Percentiles rank a stretch among this genome's conserved stretches.
Conservation (phyloP, 768 basidiomycete species). For the Tephrocybe sp. region DNA sequence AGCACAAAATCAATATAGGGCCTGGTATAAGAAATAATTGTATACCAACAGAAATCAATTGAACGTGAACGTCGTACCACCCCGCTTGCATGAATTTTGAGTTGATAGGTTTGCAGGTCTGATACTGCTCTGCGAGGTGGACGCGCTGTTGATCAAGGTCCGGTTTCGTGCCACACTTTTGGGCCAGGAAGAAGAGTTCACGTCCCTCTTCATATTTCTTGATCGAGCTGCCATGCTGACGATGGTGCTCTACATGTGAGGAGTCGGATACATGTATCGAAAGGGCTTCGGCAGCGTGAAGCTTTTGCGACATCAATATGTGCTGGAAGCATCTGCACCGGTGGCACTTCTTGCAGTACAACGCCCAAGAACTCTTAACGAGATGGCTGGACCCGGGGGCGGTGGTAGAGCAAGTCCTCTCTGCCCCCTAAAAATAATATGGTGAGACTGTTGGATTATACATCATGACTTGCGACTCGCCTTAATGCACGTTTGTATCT, state of each 20-base stretch:
- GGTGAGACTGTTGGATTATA: background rate
- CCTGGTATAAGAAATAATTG: background rate
- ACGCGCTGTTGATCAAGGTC: constrained; percentile 37
- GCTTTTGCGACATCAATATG: constrained; percentile 25
- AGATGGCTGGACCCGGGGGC: constrained; percentile 18
- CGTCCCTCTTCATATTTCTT: constrained; percentile 18
- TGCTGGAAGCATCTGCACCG: constrained; percentile 37
- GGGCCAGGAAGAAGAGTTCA: constrained; percentile 16
- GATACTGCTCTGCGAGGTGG: constrained; percentile 48
- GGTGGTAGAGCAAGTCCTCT: constrained; percentile 14
- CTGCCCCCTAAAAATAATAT: constrained; percentile 6
- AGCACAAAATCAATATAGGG: background rate
- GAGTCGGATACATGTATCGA: constrained; percentile 25
- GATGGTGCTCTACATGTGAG: constrained; percentile 31
- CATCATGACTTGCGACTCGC: background rate
- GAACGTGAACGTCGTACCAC: constrained; percentile 54
- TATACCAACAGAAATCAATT: constrained; percentile 11
- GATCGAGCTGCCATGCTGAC: constrained; percentile 23
- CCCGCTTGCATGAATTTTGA: constrained; percentile 41
- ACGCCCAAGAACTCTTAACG: constrained; percentile 18
- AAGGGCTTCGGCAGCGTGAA: constrained; percentile 43
- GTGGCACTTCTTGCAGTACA: constrained; percentile 44
- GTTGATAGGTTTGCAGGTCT: constrained; percentile 47
- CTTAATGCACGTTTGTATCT: constrained; percentile 16
- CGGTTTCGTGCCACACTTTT: constrained; percentile 33